A percentile compares a stretch with the other conserved stretches of the same genome.
These are phyloP conservation scores for Scalesia atractyloides DNA, from an alignment of 129 eudicot genomes.

Conservation along the genomic window DNA sequence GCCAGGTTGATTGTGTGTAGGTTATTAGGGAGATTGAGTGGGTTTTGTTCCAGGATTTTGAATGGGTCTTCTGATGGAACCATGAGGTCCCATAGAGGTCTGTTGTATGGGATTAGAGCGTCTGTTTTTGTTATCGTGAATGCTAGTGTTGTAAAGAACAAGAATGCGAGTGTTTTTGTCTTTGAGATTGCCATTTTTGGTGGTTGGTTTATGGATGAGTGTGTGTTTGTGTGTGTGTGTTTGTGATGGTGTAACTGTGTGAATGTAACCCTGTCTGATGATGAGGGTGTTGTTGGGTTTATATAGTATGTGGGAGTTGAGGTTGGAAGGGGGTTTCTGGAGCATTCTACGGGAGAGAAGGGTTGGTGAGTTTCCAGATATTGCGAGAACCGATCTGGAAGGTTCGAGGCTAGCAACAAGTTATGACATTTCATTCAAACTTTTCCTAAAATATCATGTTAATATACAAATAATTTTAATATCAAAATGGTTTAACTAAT, in stretches of 20 bases:
- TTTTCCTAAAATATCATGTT: too few relatives aligned
- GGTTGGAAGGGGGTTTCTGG: not conserved
- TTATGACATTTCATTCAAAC: too few relatives aligned
- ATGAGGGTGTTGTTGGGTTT: not conserved
- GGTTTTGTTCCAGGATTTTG: constrained; percentile 47
- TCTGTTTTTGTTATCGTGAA: not conserved
- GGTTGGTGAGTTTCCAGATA: constrained; percentile 10
- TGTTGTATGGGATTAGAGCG: constrained; percentile 37
- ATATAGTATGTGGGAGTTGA: not conserved
- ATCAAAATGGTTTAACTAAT: too few relatives aligned
- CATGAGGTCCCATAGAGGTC: constrained; percentile 38
- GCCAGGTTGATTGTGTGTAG: constrained; percentile 39
- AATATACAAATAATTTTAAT: too few relatives aligned
- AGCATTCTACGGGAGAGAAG: not conserved
- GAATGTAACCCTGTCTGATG: not conserved
- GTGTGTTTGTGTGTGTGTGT: too few relatives aligned
- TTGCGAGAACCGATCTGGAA: not conserved
- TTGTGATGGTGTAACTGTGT: too few relatives aligned
- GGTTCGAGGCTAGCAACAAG: not conserved
- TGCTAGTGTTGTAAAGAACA: not conserved
- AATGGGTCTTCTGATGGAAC: constrained; percentile 46
- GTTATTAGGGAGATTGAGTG: constrained; percentile 35
- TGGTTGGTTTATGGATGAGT: too few relatives aligned
- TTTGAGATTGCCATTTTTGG: constrained; percentile 4
- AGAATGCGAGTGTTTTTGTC: not conserved